Conservation (phyloP, 495 filamentous ascomycete genomes). For the Xylaria grammica region DNA sequence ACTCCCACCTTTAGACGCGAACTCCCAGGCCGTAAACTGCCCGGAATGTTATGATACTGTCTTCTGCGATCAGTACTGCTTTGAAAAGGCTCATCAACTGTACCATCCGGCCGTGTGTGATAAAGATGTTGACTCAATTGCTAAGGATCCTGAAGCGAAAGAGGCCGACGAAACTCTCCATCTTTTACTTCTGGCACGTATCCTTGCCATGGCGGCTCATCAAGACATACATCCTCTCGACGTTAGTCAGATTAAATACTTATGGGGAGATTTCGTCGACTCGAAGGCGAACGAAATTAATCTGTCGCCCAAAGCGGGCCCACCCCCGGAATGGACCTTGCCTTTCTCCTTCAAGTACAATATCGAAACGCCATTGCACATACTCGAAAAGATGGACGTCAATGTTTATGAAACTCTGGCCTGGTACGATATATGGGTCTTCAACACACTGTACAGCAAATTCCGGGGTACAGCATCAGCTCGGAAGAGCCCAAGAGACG, state of each 20-base stretch:
- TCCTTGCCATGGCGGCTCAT: conserved; percentile 85
- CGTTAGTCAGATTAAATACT: conserved; percentile 83
- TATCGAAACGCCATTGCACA: conserved; percentile 79
- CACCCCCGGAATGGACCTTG: conserved; percentile 68
- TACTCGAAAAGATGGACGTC: conserved; percentile 89
- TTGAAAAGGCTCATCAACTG: conserved; percentile 66
- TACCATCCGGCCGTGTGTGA: conserved; percentile 92
- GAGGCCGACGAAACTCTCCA: conserved; percentile 81
- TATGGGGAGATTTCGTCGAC: conserved; percentile 82
- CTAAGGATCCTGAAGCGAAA: conserved; percentile 73
- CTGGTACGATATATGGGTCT: conserved; percentile 84
- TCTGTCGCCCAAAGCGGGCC: conserved; percentile 53
- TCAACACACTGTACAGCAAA: conserved; percentile 92
- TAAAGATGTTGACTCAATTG: conserved; percentile 78
- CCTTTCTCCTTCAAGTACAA: conserved; percentile 90
- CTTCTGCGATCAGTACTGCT: conserved; percentile 82
- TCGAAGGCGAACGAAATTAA: conserved; percentile 54
- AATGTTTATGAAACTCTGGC: conserved; percentile 73
- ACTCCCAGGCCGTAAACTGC: conserved; percentile 62
- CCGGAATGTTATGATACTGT: conserved; percentile 79
- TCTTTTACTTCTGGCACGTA: conserved; percentile 75
- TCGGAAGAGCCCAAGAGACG: conserved; percentile 70
- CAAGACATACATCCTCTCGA: conserved; percentile 83
- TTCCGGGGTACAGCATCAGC: conserved; percentile 92
- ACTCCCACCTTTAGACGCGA: conserved; percentile 64